Conservation (phyloP, 768 basidiomycete species). For the Boletus reticuloceps region DNA sequence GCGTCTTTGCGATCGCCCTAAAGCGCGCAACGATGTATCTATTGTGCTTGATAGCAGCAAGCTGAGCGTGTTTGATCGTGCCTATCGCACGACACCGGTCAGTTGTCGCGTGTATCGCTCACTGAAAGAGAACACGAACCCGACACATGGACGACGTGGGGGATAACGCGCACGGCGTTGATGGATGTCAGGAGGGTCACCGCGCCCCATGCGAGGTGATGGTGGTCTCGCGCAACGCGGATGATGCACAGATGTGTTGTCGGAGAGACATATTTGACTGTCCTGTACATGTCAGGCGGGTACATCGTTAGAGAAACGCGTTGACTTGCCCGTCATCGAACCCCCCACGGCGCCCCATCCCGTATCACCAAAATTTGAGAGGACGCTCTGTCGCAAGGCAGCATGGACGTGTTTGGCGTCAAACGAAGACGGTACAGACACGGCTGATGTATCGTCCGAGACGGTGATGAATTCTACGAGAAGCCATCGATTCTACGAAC, state of each 20-base stretch:
- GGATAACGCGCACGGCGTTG: constrained; percentile 58
- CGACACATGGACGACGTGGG: constrained; percentile 77
- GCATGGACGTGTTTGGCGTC: constrained; percentile 66
- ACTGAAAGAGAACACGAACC: constrained; percentile 39
- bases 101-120: no score
- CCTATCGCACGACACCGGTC: constrained; percentile 41
- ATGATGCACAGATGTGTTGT: constrained; percentile 82
- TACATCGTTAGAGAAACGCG: no score
- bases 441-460: constrained; percentile 17
- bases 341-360: constrained; percentile 82
- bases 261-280: constrained; percentile 89
- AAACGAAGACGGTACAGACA: constrained; percentile 27
- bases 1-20: constrained; percentile 49
- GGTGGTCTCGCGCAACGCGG: constrained; percentile 79
- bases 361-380: constrained; percentile 76
- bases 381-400: constrained; percentile 66
- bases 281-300: background rate
- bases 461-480: constrained; percentile 78
- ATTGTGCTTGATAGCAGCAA: constrained; percentile 74
- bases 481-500: constrained; percentile 78
- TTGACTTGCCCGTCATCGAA: constrained; percentile 60
- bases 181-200: constrained; percentile 67
- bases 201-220: constrained; percentile 77
- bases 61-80: constrained; percentile 82
- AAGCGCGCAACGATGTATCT: constrained; percentile 67